Evolutionary conservation across 2,329 filamentous ascomycete species (phyloP), one percentile per base, ranked within the genome.

Genomic region (Phaeosphaeria sp.): DNA sequence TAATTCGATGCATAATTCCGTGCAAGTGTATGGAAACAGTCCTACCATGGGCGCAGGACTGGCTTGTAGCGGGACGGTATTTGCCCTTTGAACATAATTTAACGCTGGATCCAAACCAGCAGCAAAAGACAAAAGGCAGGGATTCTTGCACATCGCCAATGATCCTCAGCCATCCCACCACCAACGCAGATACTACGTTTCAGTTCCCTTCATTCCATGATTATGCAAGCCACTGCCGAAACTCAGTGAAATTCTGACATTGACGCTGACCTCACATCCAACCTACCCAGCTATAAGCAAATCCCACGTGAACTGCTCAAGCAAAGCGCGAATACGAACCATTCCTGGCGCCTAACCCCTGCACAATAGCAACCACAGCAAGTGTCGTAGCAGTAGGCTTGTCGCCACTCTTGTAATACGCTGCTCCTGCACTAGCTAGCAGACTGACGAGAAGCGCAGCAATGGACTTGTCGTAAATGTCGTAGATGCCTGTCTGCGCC

Each of bases 391-490:
- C 71, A 13, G 69, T 72, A 6, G 65, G 61, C 46, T 62, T 72
- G 30, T 74, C 72, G 1, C 71, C 71, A 5, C 64, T 62, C 43
- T 58, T 66, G 49, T 60, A 63, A 36, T 71, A 71, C 13, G 55
- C 65, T 2, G 57, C 63, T 2, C 72, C 68, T 2, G 70, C 69
- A 11, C 69, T 71, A 5, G 68, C 58, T 21, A 73, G 48, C 17
- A 75, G 46, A 6, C 64, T 57, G 1, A 68, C 63, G 45, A 77
- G 50, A 21, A 77, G 53, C 1, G 64, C 63, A 8, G 71, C 74
- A 43, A 75, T 68, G 48, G 64, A 61, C 47, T 74, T 74, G 57
- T 77, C 74, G 6, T 71, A 67, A 2, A 65, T 50, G 36, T 75
- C 71, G n/a, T 70, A 62, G 20, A 77, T 61, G 20, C 73, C 74